These are phyloP conservation scores for Podospora conica DNA, from an alignment of 495 filamentous ascomycete species.

Conservation along the genomic window DNA sequence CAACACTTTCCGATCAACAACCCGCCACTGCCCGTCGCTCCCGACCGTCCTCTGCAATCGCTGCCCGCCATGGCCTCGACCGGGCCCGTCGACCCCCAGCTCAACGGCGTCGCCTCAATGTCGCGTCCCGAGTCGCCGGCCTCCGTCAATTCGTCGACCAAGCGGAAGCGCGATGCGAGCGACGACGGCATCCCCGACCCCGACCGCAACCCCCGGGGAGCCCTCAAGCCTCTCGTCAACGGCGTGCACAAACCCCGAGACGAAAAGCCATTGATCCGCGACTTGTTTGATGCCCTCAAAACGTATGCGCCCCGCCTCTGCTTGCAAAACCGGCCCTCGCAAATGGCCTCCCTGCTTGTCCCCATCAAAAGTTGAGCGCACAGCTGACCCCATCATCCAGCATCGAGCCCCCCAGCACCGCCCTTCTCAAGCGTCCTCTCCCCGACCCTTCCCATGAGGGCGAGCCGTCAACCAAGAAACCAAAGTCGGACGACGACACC, in stretches of 20 bases:
- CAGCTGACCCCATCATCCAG: slow-evolving; percentile 26
- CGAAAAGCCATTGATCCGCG: slow-evolving; percentile 28
- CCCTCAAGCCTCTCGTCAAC: slow-evolving; percentile 24
- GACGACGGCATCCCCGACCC: slow-evolving; percentile 30
- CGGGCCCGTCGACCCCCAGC: slow-evolving; percentile 32
- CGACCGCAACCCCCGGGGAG: slow-evolving; percentile 20
- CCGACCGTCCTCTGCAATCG: slow-evolving; percentile 11
- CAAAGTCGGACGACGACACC: slow-evolving; percentile 35
- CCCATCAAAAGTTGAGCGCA: background rate
- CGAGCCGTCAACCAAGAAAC: slow-evolving; percentile 42
- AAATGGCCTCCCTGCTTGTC: background rate
- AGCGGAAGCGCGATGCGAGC: slow-evolving; percentile 51
- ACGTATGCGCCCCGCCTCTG: slow-evolving; percentile 31
- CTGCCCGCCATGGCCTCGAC: slow-evolving; percentile 38
- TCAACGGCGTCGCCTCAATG: slow-evolving; percentile 36
- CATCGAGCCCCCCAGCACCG: slow-evolving; percentile 34
- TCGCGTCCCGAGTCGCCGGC: slow-evolving; percentile 37
- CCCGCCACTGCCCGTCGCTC: background rate
- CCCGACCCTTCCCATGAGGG: slow-evolving; percentile 27
- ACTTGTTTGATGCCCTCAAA: slow-evolving; percentile 40
- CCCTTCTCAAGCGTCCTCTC: slow-evolving; percentile 41
- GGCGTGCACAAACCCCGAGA: slow-evolving; percentile 18
- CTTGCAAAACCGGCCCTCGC: background rate
- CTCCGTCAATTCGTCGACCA: slow-evolving; percentile 39
- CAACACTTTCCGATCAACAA: background rate